Evolutionary conservation across 352 stramenopile species (phyloP).

Genomic region (Globisporangium nodosum): DNA sequence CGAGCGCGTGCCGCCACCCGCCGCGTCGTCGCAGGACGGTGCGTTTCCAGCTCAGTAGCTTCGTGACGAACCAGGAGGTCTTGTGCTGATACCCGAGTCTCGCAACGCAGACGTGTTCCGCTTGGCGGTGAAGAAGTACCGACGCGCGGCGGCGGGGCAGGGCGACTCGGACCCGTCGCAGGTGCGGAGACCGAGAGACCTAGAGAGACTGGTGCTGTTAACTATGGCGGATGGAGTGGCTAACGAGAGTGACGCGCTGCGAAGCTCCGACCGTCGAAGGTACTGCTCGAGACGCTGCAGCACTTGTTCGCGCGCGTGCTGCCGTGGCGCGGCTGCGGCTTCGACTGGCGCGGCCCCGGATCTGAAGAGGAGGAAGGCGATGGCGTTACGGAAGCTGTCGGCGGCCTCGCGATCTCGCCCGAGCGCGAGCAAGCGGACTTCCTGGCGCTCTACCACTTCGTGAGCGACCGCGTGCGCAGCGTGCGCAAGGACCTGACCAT

Average conservation of each 20-base stretch:
- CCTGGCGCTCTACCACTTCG: slow-evolving; percentile 61
- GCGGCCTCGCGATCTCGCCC: neutral
- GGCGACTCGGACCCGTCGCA: slow-evolving; percentile 14
- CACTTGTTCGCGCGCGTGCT: slow-evolving; percentile 41
- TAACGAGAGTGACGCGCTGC: neutral
- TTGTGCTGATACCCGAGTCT: neutral
- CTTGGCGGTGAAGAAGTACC: slow-evolving; percentile 44
- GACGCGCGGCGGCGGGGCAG: slow-evolving; percentile 40
- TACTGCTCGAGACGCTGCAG: slow-evolving; percentile 34
- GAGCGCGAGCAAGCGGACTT: slow-evolving; percentile 22
- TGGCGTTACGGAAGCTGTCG: no score
- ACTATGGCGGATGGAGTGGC: neutral
- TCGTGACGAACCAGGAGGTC: neutral
- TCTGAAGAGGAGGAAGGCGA: neutral
- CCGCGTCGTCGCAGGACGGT: neutral
- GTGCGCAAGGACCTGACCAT: slow-evolving; percentile 71
- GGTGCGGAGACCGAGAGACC: neutral
- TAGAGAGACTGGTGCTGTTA: neutral
- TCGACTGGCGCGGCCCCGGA: slow-evolving; percentile 8
- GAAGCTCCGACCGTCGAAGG: slow-evolving; percentile 27
- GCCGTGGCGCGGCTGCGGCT: slow-evolving; percentile 27
- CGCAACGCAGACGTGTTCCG: slow-evolving; percentile 11
- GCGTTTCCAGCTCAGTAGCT: neutral
- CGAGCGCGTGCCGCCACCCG: slow-evolving; percentile 17
- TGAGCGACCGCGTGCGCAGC: slow-evolving; percentile 62